Evolutionary conservation across 140 eudicot genomes (phyloP).

Genomic region (Anethum foeniculum): DNA sequence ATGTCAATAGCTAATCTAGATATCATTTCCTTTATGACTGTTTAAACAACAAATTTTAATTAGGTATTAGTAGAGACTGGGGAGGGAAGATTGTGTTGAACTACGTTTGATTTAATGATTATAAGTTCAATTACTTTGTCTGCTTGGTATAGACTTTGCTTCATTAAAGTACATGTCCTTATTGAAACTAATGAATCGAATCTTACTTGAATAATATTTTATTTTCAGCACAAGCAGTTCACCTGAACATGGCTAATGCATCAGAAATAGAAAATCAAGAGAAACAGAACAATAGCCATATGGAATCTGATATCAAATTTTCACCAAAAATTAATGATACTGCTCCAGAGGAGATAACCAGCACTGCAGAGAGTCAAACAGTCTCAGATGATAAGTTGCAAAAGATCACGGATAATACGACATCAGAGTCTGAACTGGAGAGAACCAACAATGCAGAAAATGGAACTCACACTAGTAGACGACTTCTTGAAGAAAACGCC

Average conservation of each 20-base stretch:
- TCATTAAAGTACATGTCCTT: background rate
- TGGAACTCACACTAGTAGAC: slow-evolving; percentile 47
- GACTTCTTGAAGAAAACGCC: slow-evolving; percentile 69
- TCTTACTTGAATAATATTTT: slow-evolving; percentile 21
- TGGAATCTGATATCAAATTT: slow-evolving; percentile 24
- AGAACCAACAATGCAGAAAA: slow-evolving; percentile 32
- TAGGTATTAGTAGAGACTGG: no score
- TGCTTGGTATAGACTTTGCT: background rate
- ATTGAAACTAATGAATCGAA: background rate
- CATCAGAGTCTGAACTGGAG: slow-evolving; percentile 38
- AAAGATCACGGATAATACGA: slow-evolving; percentile 19
- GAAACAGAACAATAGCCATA: slow-evolving; percentile 32
- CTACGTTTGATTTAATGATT: background rate
- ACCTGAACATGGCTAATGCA: slow-evolving; percentile 25
- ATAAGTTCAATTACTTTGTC: background rate
- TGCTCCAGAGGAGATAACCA: slow-evolving; percentile 19
- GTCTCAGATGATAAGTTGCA: slow-evolving; percentile 36
- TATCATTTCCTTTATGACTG: background rate
- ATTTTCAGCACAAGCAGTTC: slow-evolving; percentile 28
- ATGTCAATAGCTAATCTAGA: background rate
- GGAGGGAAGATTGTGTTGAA: background rate
- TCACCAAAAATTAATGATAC: slow-evolving; percentile 15
- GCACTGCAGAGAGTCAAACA: slow-evolving; percentile 27
- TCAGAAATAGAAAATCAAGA: slow-evolving; percentile 34
- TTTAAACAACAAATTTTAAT: background rate